Evolutionary conservation across 495 filamentous ascomycete species (phyloP), one percentile per base, ranked within the genome.

Genomic region (Penicillium psychrofluorescens): DNA sequence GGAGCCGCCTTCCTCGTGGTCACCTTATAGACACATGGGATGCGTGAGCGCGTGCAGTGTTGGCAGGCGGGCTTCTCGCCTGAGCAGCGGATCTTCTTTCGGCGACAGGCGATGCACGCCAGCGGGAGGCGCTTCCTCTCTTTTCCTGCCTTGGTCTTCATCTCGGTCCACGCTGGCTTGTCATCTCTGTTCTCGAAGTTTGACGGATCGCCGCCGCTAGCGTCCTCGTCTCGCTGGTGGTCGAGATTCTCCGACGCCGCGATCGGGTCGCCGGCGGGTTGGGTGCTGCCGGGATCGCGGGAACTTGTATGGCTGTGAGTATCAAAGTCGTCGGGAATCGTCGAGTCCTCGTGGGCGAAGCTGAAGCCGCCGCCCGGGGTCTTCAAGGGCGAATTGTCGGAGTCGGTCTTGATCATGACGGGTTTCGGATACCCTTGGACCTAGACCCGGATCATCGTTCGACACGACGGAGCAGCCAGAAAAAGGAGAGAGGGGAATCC

Each of bases 21-120:
- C 36, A 95, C 87, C 57, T 97, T 97, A 75, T 98, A 98, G n/a
- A 97, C 89, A 61, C 92, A 98, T 6, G 92, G 91, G 54, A 95
- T 95, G 34, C 92, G 79, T 43, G 89, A 95, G 40, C 90, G 77
- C 45, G 94, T 77, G 63, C 92, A 98, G 70, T 98, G 92, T 59
- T 94, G 95, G 70, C 92, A 98, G 1, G 90, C 87, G 10, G 92
- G 92, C 64, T 95, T 96, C 68, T 97, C 92, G 40, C 92, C 92
- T 14, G 91, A 96, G 61, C 92, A 98, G 38, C 91, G 85, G 48
- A 98, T 96, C 71, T 98, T 98, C 71, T 98, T 98, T 55, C 91
- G 75, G 35, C 92, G 79, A 58, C 92, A 98, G 8, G 90, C 91
- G 55, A 98, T 96, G 61, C 92, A 98, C 22, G 92, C 92, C 53